Evolutionary conservation across 208 protist species (phyloP).

Genomic region (Leishmania turanica): DNA sequence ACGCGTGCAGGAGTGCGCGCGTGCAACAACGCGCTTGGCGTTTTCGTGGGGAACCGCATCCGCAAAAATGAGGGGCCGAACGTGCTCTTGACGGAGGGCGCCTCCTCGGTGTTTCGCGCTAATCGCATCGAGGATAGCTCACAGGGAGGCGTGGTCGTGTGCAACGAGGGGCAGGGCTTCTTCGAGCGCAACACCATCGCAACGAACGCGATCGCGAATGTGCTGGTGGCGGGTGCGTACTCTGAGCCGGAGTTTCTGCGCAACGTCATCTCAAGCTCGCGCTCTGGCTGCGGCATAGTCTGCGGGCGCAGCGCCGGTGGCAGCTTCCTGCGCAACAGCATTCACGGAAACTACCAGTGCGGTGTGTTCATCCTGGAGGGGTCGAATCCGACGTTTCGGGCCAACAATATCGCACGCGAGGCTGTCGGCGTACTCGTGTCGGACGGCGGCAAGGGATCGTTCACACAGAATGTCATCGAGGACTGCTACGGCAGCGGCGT

Average conservation of each 20-base stretch:
- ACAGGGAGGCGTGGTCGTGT: constrained; percentile 70
- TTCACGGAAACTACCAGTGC: constrained; percentile 70
- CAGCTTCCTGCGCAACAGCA: constrained; percentile 57
- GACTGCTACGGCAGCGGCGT: constrained; percentile 69
- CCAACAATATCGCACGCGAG: constrained; percentile 66
- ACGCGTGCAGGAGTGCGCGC: constrained; percentile 47
- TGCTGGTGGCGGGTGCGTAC: constrained; percentile 62
- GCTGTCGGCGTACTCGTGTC: constrained; percentile 72
- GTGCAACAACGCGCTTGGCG: constrained; percentile 79
- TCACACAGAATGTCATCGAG: constrained; percentile 67
- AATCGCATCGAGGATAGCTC: constrained; percentile 62
- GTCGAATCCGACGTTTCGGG: constrained; percentile 46
- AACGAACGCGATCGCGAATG: constrained; percentile 71
- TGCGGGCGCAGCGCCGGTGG: constrained; percentile 46
- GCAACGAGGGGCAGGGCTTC: constrained; percentile 61
- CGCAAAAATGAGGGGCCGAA: constrained; percentile 53
- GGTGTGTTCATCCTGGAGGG: constrained; percentile 63
- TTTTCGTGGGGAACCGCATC: constrained; percentile 72
- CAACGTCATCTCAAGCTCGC: constrained; percentile 58
- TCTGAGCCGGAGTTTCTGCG: constrained; percentile 48
- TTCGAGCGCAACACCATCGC: constrained; percentile 77
- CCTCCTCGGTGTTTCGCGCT: constrained; percentile 56
- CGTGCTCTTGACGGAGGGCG: constrained; percentile 69
- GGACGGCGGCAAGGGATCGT: constrained; percentile 51
- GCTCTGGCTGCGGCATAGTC: constrained; percentile 67